Evolutionary conservation across 805 yeast species (phyloP), one percentile per base, ranked within the genome.

Genomic region (Kluyveromyces aestuarii): DNA sequence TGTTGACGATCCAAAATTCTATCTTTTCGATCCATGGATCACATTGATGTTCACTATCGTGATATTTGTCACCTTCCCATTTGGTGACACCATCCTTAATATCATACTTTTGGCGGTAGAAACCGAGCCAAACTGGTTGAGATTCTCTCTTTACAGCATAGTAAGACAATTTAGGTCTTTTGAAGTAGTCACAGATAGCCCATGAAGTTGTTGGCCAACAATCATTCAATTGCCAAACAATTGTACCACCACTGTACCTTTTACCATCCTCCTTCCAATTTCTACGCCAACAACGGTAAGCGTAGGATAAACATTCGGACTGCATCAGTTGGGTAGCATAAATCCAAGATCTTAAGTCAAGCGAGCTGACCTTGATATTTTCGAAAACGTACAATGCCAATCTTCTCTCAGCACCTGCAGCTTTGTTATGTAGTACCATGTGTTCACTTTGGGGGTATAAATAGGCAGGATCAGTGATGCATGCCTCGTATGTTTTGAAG

Each of bases 181-280:
- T 57, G 47, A 61, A 71, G 49, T 56, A 69, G 53, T 76, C 81
- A 17, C 69, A 63, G 27, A 75, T 59, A 1, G 79, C 62, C 80
- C 81, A 76, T n/a, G 73, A 66, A 1, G 78, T 68, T 2, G 67
- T 74, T 1, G 80, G 80, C 75, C 78, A 75, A 49, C 77, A 74
- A 55, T 76, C 80, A 51, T 76, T 74, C 25, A 73, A 56, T 58
- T 76, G 81, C 81, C 81, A 76, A 8, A 76, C 78, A 37, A 76
- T 57, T 4, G 75, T 71, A 2, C 80, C 81, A 14, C 76, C 73
- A 39, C 59, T 57, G 38, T 66, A 62, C 40, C 74, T 64, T 37
- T 62, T 54, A 2, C 67, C 66, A 5, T 58, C 58, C 5, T 59
- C 62, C 27, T 63, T 61, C 81, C 80, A 76, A 47, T 70, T 58